phyloP scores from a whole-genome alignment of 148 eudicot genomes.

The Vaccinium myrtillus region DNA sequence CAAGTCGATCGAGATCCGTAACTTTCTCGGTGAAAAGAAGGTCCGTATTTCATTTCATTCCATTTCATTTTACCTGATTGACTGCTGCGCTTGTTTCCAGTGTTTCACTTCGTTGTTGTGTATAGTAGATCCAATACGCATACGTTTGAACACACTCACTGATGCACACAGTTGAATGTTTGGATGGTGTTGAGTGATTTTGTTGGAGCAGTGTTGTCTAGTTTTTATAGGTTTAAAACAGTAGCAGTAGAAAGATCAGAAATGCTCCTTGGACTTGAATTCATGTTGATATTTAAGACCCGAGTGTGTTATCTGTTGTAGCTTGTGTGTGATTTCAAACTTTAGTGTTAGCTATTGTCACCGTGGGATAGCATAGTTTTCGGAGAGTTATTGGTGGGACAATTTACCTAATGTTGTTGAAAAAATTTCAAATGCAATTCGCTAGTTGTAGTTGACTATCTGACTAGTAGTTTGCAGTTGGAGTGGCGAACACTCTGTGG shows the following conservation, averaged over 20 bases:
- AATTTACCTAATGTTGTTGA: background rate
- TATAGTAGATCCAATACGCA: no score
- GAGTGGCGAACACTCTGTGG: background rate
- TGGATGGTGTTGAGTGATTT: background rate
- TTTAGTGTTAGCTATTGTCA: no score
- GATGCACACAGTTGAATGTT: no score
- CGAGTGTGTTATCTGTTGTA: no score
- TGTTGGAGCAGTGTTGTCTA: background rate
- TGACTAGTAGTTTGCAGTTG: background rate
- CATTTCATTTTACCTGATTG: background rate
- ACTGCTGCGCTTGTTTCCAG: no score
- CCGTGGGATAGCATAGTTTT: background rate
- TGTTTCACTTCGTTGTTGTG: no score
- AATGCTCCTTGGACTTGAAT: background rate
- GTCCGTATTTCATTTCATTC: slow-evolving; percentile 14
- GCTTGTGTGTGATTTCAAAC: no score
- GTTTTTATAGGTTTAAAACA: background rate
- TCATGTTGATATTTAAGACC: background rate
- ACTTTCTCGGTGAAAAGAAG: slow-evolving; percentile 70
- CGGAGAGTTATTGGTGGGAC: background rate
- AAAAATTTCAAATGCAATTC: background rate
- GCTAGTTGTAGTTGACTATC: background rate
- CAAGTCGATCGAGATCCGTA: slow-evolving; percentile 58
- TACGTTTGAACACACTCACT: no score
- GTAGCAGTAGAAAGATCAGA: background rate